Base-by-base conservation (phyloP, 179 eudicot genomes). In the Gypsophila paniculata region DNA sequence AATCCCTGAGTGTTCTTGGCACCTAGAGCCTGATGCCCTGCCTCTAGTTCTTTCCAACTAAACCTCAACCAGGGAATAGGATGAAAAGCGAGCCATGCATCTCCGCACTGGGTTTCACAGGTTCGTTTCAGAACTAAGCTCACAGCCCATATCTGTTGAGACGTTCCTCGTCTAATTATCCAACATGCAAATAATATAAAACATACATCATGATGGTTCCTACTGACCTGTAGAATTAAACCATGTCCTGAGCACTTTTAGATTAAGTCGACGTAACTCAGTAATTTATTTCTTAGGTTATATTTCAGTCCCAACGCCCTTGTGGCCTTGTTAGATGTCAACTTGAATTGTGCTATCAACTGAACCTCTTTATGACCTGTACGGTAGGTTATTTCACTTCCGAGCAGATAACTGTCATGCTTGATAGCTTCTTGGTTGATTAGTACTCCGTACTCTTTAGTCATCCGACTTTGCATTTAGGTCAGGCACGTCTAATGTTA, bases 11-110 rank as follows among this genome's bases (percentile, higher is more conserved):
- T 72, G 78, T 71, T 86, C 85, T 68, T 89, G 87, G 86, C 93
- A 89, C 82, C 78, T 89, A 64, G 93, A 89, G 75, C 90, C 93
- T 38, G 80, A 83, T 73, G 85, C 87, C 29, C 72, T 89, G 68
- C 89, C 93, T 46, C 80, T 77, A 57, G 19, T 75, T 68, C 61
- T 68, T 74, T 61, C 84, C 1, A 71, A 62, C 55, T 77, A 63
- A 77, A 36, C 44, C 25, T 51, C 3, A 51, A 44, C 19, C n/a
- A 52, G 19, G 14, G 46, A 36, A 36, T 2, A 39, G 29, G n/a
- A 39, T 0, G 71, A 55, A 42, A 57, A 14, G 36, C 18, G 17
- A 26, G 15, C 3, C 63, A 13, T 22, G 11, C 1, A 23, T 58
- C 34, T 21, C 23, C 15, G 25, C 62, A 22, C 62, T 58, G 34